Evolutionary conservation across 73 alveolate species (phyloP), one percentile per base, ranked within the genome.

Genomic region (Symbiodinium natans): DNA sequence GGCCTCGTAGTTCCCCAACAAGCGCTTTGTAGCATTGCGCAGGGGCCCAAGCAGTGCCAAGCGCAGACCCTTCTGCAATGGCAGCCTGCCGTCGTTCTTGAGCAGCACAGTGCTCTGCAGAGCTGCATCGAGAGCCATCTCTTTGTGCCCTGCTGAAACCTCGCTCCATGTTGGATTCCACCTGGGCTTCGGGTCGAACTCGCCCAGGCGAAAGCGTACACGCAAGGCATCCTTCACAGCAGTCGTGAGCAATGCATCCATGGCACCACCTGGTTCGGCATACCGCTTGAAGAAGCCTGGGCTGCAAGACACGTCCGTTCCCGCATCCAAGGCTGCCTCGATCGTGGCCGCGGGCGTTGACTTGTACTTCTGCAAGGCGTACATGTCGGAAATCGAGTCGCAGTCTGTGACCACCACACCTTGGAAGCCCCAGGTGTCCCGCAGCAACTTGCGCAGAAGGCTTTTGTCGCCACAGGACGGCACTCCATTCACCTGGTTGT

Each of bases 331-430:
- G 10, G 97, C 97, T 4, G 89, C 97, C 38, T 39, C 73, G 41
- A 90, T 42, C 23, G 73, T 90, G 29, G 13, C 89, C n/a, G 89
- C 25, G 1, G 97, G 97, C 17, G 89, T 90, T 48, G 73, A 41
- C 39, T 38, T 31, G 82, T 41, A 90, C 56, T 41, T 39, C 54
- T 90, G 97, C 88, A 90, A 13, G 10, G 97, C 73, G 33, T 90
- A 90, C 97, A 90, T 90, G 97, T 90, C 97, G 17, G 97, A 41
- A n/a, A 90, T 71, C 56, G 97, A 90, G 80, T 90, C 97, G 56
- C 97, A 90, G 48, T 90, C 97, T 41, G 97, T 90, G 52, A 90
- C 97, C 27, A 90, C 88, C 41, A 90, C 75, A 36, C 97, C 97
- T 13, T 36, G 80, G 38, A 90, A 90, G 34, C 97, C 97, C 97